Conservation (phyloP, 2,329 filamentous ascomycete genomes). For the Daldinia eschscholtzii region DNA sequence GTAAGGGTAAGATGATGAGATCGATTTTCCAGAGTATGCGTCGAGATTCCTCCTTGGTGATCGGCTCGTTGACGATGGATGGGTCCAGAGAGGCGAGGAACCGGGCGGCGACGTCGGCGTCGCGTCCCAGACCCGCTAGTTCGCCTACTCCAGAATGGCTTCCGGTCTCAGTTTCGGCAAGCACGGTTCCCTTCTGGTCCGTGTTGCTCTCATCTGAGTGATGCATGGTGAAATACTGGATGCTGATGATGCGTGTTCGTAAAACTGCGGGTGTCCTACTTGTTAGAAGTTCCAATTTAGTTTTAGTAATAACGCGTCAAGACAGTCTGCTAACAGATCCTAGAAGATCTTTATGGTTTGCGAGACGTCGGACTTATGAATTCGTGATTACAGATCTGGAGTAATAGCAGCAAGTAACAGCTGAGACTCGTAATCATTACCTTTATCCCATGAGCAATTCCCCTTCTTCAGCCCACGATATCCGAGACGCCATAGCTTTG, state of each 20-base stretch:
- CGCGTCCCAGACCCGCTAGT: constrained; percentile 2
- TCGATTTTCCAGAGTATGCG: constrained; percentile 18
- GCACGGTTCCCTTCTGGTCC: not conserved
- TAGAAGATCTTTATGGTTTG: not conserved
- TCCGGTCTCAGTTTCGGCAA: constrained; percentile 1
- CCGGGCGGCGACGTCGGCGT: constrained; percentile 14
- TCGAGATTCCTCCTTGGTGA: constrained; percentile 12
- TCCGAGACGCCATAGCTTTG: not conserved
- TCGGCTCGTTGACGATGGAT: constrained; percentile 8
- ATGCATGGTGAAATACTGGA: not conserved
- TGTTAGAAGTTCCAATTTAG: not conserved
- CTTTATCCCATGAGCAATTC: not conserved
- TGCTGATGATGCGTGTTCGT: not conserved
- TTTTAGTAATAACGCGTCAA: constrained; percentile 4
- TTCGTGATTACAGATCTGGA: not conserved
- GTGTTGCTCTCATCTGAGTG: not conserved
- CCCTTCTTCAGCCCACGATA: not conserved
- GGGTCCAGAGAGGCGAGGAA: constrained; percentile 17
- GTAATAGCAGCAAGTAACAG: not conserved
- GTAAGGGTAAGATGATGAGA: constrained; percentile 13
- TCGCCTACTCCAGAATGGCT: constrained; percentile 1
- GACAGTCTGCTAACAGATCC: constrained; percentile 3
- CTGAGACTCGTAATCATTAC: not conserved
- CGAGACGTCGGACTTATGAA: not conserved
- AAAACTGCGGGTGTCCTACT: not conserved